These are phyloP conservation scores for Leishmania mexicana DNA, from an alignment of 208 protist species.

Conservation along the genomic window DNA sequence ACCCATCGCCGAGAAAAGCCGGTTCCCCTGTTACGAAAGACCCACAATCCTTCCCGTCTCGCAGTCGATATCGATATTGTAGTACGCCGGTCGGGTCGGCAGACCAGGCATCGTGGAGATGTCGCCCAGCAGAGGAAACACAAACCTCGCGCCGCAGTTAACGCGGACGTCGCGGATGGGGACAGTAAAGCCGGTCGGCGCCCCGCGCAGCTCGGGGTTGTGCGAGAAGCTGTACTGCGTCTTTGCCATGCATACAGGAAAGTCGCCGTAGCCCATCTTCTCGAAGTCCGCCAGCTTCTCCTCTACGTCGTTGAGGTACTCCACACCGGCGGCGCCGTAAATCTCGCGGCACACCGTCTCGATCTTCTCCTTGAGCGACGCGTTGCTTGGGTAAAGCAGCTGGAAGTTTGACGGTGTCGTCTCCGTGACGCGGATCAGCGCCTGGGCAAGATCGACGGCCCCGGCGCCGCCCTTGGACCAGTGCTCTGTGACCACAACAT, in stretches of 20 bases:
- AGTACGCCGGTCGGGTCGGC: conserved; percentile 96
- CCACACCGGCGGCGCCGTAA: conserved; percentile 93
- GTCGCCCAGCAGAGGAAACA: conserved; percentile 95
- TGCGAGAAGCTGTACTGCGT: conserved; percentile 97
- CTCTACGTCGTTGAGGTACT: conserved; percentile 88
- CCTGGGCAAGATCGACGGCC: conserved; percentile 88
- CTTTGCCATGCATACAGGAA: conserved; percentile 98
- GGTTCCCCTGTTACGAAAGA: conserved; percentile 79
- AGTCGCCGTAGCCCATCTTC: conserved; percentile 74
- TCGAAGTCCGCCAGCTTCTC: conserved; percentile 90
- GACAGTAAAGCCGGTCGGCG: conserved; percentile 89
- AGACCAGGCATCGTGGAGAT: conserved; percentile 96
- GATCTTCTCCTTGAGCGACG: conserved; percentile 96
- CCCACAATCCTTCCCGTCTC: conserved; percentile 91
- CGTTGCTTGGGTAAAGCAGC: conserved; percentile 90
- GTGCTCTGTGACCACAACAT: conserved; percentile 93
- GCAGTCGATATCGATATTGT: conserved; percentile 96
- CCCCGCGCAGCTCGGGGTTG: conserved; percentile 91
- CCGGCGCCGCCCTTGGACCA: conserved; percentile 93
- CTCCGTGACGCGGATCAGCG: conserved; percentile 77
- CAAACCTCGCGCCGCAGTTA: conserved; percentile 95
- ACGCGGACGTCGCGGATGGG: conserved; percentile 95
- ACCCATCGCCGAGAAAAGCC: background rate
- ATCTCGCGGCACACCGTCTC: conserved; percentile 96
- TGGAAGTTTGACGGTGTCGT: conserved; percentile 83